Conservation (phyloP, 2,329 filamentous ascomycete genomes). For the Lasiodiplodia sp. region DNA sequence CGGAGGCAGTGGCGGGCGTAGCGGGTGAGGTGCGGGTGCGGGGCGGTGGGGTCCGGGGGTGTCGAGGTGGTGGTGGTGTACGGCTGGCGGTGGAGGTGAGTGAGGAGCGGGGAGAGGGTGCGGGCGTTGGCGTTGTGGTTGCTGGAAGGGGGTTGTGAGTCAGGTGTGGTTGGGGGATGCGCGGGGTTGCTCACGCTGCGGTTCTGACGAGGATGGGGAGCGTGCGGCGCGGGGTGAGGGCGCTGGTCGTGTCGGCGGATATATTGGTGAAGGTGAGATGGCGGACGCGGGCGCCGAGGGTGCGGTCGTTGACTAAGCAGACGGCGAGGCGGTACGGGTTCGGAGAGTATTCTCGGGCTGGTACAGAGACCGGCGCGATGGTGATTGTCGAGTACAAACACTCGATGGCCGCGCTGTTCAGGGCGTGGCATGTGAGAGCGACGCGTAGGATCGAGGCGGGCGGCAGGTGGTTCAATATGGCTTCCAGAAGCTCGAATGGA, state of each 20-base stretch:
- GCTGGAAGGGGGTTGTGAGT: not conserved
- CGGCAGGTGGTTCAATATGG: not conserved
- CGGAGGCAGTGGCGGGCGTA: not conserved
- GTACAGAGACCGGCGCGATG: not conserved
- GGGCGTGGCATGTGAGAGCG: slow-evolving; percentile 6
- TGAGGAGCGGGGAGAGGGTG: not conserved
- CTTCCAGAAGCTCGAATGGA: not conserved
- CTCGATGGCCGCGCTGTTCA: not conserved
- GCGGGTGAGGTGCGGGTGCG: not conserved
- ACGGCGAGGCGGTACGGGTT: not conserved
- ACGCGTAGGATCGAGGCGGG: not conserved
- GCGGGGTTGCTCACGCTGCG: not conserved
- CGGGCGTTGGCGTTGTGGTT: not conserved
- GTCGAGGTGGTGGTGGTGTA: no score
- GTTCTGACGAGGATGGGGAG: not conserved
- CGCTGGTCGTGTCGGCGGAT: not conserved
- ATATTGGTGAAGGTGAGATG: not conserved
- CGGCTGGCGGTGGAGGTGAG: not conserved
- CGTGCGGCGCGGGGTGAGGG: not conserved
- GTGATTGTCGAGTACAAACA: not conserved
- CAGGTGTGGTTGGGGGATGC: not conserved
- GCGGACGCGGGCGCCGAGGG: slow-evolving; percentile 5
- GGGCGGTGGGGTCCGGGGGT: no score
- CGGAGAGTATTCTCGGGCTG: not conserved
- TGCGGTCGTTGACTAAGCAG: not conserved